Base-by-base conservation (phyloP, 2,329 filamentous ascomycete genomes). In the Dactylellina cionopaga region DNA sequence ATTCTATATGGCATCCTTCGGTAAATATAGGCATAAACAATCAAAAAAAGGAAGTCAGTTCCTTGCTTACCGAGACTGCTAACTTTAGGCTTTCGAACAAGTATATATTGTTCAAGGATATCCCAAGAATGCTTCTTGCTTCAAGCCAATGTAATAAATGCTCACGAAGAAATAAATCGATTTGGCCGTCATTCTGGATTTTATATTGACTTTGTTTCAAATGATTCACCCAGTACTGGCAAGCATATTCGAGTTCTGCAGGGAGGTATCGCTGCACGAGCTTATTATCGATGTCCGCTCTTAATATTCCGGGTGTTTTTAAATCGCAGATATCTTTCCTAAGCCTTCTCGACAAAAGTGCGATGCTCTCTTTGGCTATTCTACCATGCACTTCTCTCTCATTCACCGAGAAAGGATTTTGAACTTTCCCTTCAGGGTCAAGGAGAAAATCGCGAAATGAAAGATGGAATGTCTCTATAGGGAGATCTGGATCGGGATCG, bases 191-290 rank as follows among this genome's bases (percentile, higher is more conserved):
- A 33, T 59, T 24, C 4, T 13, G 17, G 2, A 59, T 22, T 31
- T 13, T 3, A 9, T n/a, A 24, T 1, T 46, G 7, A 5, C 24
- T 27, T 15, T 27, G 17, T 19, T 41, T 13, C 3, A 58, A 13
- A 27, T 59, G 54, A 1, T 1, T 13, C 6, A 46, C 24, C 54
- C 54, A 59, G 35, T 59, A 59, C 1, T 22, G 6, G 15, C 54
- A 59, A 24, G 54, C 54, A 24, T 59, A 84, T 60, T 79, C 75
- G 6, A 82, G 25, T 10, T 80, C 77, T 4, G 76, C 27, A 6
- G 79, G 76, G 24, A 79, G 70, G 75, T 7, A 74, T 43, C 29
- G 60, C 25, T 75, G 75, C 22, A 80, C 76, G 39, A 41, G 65
- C 22, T 75, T 24, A 10, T 46, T 49, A 27, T 76, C 64, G 6